phyloP scores from a whole-genome alignment of 371 early-diverging fungal species.

The Gilbertella persicaria region DNA sequence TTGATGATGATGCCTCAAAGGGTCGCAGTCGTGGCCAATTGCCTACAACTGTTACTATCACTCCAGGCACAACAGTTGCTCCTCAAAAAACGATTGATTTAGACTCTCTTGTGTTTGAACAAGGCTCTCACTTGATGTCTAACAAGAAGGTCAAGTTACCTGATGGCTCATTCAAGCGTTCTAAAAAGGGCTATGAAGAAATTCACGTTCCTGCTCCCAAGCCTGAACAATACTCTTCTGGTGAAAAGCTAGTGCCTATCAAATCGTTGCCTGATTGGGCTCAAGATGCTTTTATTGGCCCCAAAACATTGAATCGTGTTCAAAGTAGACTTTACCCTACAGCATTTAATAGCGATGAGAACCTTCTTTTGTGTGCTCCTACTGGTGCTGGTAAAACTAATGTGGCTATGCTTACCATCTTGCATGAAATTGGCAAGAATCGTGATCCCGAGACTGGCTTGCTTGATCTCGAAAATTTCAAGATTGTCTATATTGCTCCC shows the following conservation, averaged over 20 bases:
- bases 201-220: slow-evolving; percentile 95
- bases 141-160: slow-evolving; percentile 94
- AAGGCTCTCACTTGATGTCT: slow-evolving; percentile 95
- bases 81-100: slow-evolving; percentile 79
- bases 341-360: slow-evolving; percentile 90
- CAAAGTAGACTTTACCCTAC: slow-evolving; percentile 89
- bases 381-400: slow-evolving; percentile 99
- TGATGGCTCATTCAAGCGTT: slow-evolving; percentile 89
- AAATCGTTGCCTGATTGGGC: slow-evolving; percentile 86
- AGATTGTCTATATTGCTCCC: slow-evolving; percentile 99
- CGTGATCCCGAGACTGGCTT: slow-evolving; percentile 74
- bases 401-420: slow-evolving; percentile 94
- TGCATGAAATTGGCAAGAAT: slow-evolving; percentile 83
- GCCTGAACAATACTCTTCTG: slow-evolving; percentile 61
- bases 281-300: slow-evolving; percentile 77
- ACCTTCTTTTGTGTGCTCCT: slow-evolving; percentile 98
- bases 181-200: slow-evolving; percentile 96
- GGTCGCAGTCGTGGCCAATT: slow-evolving; percentile 48
- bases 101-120: slow-evolving; percentile 81
- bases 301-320: slow-evolving; percentile 84
- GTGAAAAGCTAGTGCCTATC: slow-evolving; percentile 76
- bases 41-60: slow-evolving; percentile 45
- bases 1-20: slow-evolving; percentile 25
- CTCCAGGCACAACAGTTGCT: slow-evolving; percentile 51
- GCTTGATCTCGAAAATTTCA: slow-evolving; percentile 84